Conservation (phyloP, 129 eudicot species). For the Tanacetum coccineum region DNA sequence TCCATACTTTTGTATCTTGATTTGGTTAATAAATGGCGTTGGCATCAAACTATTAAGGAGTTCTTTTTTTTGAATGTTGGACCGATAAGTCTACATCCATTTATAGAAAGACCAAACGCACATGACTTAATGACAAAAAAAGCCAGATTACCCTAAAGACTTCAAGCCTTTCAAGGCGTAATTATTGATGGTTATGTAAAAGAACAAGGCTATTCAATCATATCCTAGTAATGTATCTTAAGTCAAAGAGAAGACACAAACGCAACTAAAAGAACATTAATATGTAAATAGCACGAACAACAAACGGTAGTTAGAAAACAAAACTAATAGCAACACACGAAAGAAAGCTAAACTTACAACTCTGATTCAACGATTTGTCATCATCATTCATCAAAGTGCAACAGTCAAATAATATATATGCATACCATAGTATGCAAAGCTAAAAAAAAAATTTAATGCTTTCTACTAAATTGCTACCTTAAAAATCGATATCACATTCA, state of each 20-base stretch:
- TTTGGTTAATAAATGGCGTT: slow-evolving; percentile 4
- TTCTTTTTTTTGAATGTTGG: not conserved
- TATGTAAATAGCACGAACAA: slow-evolving; percentile 7
- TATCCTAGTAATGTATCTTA: slow-evolving; percentile 13
- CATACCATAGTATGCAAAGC: not conserved
- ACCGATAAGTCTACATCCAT: slow-evolving; percentile 1
- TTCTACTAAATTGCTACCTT: slow-evolving; percentile 1
- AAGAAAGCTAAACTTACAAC: not conserved
- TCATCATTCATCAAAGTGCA: not conserved
- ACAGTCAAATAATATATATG: not conserved
- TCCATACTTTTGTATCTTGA: not conserved
- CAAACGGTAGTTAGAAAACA: slow-evolving; percentile 5
- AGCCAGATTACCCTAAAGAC: not conserved
- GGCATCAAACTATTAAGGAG: slow-evolving; percentile 2
- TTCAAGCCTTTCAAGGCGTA: slow-evolving; percentile 12
- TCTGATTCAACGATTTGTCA: not conserved
- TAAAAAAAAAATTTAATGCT: not conserved
- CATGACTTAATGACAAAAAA: not conserved
- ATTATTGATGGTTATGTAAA: not conserved
- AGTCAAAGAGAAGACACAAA: slow-evolving; percentile 8
- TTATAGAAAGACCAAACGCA: slow-evolving; percentile 3
- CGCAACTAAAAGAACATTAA: not conserved
- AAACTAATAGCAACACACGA: slow-evolving; percentile 7
- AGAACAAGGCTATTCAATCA: not conserved
- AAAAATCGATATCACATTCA: not conserved